Evolutionary conservation across 108 stramenopile genomes (phyloP).

Genomic region (Skeletonema tropicum): DNA sequence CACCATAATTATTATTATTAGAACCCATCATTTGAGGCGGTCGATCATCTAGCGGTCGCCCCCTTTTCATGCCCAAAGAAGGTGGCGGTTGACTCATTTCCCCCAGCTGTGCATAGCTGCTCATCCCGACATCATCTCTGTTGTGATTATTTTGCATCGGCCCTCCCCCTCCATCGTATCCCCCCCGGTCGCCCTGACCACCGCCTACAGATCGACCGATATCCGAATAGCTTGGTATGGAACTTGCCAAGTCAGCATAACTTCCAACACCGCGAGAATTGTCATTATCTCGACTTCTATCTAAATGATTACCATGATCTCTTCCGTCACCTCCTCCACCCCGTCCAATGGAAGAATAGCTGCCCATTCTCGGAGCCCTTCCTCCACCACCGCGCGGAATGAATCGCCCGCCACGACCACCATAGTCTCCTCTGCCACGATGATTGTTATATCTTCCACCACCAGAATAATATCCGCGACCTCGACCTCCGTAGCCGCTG

Average conservation of each 20-base stretch:
- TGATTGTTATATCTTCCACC: neutral
- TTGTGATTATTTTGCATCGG: neutral
- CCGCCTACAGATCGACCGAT: neutral
- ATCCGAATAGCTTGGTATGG: slow-evolving; percentile 8
- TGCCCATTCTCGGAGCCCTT: slow-evolving; percentile 1
- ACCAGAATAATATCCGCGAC: neutral
- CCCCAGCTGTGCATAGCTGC: slow-evolving; percentile 3
- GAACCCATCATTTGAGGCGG: slow-evolving; percentile 6
- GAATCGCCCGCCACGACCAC: slow-evolving; percentile 2
- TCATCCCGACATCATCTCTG: slow-evolving; percentile 2
- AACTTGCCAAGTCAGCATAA: slow-evolving; percentile 5
- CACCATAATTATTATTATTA: slow-evolving; percentile 2
- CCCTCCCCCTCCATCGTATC: neutral
- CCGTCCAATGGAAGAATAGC: slow-evolving; percentile 6
- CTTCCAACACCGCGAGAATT: neutral
- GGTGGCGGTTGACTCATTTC: slow-evolving; percentile 7
- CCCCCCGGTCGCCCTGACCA: neutral
- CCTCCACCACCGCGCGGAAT: slow-evolving; percentile 6
- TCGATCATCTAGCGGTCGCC: neutral
- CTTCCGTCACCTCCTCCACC: neutral
- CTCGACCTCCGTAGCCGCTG: slow-evolving; percentile 10
- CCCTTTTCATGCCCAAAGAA: slow-evolving; percentile 3
- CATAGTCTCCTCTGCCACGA: slow-evolving; percentile 5
- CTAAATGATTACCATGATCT: neutral
- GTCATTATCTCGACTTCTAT: neutral